These are phyloP conservation scores for Tulasnella sp. DNA, from an alignment of 768 basidiomycete species.

Conservation along the genomic window DNA sequence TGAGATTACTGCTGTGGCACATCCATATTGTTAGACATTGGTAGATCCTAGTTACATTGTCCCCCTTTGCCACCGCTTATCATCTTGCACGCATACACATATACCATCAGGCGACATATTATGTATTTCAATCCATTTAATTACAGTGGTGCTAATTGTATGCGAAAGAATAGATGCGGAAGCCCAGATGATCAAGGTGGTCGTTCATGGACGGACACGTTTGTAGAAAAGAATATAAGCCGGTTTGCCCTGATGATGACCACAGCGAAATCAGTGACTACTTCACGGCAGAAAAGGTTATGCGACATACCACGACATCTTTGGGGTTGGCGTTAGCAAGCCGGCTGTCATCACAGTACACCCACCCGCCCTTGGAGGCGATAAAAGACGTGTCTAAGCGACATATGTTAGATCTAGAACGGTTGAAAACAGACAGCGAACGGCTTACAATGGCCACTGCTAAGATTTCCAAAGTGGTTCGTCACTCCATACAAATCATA, in stretches of 20 bases:
- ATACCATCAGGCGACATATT: too few relatives aligned
- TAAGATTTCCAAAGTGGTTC: conserved; percentile 90
- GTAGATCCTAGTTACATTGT: too few relatives aligned
- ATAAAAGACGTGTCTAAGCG: conserved; percentile 82
- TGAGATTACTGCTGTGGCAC: too few relatives aligned
- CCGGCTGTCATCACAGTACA: conserved; percentile 89
- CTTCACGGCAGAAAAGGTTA: background rate
- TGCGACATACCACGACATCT: conserved; percentile 66
- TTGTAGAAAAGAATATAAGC: conserved; percentile 28
- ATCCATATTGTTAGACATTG: too few relatives aligned
- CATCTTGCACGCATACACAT: too few relatives aligned
- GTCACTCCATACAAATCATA: conserved; percentile 95
- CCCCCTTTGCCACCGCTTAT: too few relatives aligned
- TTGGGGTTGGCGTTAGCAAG: conserved; percentile 60
- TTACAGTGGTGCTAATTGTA: too few relatives aligned
- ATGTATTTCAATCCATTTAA: too few relatives aligned
- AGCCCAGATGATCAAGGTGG: too few relatives aligned
- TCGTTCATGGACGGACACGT: background rate
- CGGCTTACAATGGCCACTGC: conserved; percentile 87
- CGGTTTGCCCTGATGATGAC: conserved; percentile 20
- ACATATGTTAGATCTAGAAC: background rate
- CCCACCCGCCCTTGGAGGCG: conserved; percentile 77
- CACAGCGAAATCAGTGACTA: background rate
- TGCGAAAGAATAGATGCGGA: too few relatives aligned
- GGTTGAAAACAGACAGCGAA: background rate